A percentile compares a stretch with the other conserved stretches of the same genome.
These are phyloP conservation scores for Streptanthus diversifolius DNA, from an alignment of 345 rosid genomes.

Conservation along the genomic window DNA sequence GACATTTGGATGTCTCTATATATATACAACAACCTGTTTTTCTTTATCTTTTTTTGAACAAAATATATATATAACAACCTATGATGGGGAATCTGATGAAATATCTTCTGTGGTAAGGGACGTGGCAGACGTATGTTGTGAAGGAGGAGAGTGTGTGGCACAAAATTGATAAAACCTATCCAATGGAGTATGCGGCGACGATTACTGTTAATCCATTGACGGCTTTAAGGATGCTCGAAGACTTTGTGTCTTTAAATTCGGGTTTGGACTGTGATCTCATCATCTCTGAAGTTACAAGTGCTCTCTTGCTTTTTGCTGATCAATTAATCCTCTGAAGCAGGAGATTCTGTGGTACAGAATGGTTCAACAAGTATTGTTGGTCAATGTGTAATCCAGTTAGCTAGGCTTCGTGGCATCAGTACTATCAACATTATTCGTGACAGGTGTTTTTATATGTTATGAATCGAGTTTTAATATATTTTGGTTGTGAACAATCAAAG, in stretches of 20 bases:
- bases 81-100: background rate
- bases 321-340: slow-evolving; percentile 36
- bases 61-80: no score
- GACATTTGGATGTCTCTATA: background rate
- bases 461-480: background rate
- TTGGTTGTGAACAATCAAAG: background rate
- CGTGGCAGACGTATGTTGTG: slow-evolving; percentile 79
- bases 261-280: slow-evolving; percentile 35
- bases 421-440: slow-evolving; percentile 79
- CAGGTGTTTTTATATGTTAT: slow-evolving; percentile 40
- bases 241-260: slow-evolving; percentile 53
- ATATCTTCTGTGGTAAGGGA: slow-evolving; percentile 39
- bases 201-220: slow-evolving; percentile 85
- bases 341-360: slow-evolving; percentile 85
- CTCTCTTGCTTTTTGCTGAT: slow-evolving; percentile 15
- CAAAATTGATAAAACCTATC: slow-evolving; percentile 62
- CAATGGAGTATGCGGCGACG: slow-evolving; percentile 86
- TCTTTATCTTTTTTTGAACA: no score
- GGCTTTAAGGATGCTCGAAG: slow-evolving; percentile 87
- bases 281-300: background rate
- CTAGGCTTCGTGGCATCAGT: slow-evolving; percentile 56
- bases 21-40: background rate
- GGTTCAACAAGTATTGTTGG: slow-evolving; percentile 92
- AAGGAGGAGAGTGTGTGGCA: slow-evolving; percentile 80
- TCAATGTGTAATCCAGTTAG: slow-evolving; percentile 85